Evolutionary conservation across 805 yeast species (phyloP).

Genomic region (Nakazawaea populi): DNA sequence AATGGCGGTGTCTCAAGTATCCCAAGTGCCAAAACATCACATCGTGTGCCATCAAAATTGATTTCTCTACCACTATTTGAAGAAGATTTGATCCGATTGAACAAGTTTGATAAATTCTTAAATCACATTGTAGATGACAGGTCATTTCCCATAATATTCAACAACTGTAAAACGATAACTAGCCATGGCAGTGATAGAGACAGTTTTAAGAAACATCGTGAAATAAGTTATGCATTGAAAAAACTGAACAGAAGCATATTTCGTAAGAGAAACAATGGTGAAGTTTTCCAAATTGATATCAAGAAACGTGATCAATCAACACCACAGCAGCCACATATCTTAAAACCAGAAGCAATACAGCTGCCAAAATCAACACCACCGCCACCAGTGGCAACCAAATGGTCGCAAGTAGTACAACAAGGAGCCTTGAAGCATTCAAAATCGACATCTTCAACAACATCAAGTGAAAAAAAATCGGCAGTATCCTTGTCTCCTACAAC

Average conservation of each 20-base stretch:
- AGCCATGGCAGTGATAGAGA: not conserved
- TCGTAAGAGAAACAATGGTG: not conserved
- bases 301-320: not conserved
- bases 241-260: not conserved
- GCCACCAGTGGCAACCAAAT: not conserved
- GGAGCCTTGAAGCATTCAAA: not conserved
- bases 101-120: not conserved
- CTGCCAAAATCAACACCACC: not conserved
- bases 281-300: not conserved
- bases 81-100: not conserved
- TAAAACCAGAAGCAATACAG: not conserved
- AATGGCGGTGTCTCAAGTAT: too few relatives aligned
- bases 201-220: slow-evolving; percentile 1
- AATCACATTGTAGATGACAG: not conserved
- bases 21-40: too few relatives aligned
- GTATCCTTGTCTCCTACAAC: not conserved
- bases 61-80: not conserved
- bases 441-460: not conserved
- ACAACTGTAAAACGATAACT: not conserved
- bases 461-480: not conserved
- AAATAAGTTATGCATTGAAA: slow-evolving; percentile 1
- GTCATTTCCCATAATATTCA: not conserved
- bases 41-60: too few relatives aligned
- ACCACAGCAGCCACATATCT: not conserved
- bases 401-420: slow-evolving; percentile 8